A percentile compares a stretch with the other conserved stretches of the same genome.
phyloP scores from a whole-genome alignment of 1,284 basidiomycete species.

The Boletellus deceptivus region DNA sequence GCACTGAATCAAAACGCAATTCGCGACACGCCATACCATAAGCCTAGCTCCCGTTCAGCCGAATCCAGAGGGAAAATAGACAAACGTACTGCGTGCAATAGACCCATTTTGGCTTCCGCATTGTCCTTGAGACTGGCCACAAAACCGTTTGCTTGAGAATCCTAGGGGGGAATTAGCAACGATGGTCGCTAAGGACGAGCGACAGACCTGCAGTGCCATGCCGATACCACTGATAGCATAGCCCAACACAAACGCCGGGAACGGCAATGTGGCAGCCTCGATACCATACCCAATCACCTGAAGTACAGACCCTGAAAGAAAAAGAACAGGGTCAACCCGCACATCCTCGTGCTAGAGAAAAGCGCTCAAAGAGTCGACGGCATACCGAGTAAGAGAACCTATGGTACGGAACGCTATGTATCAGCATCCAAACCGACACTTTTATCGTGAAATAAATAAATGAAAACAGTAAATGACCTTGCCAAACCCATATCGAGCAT shows the following conservation, averaged over 20 bases:
- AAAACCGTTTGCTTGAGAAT: constrained; percentile 34
- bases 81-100: constrained; percentile 27
- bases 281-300: constrained; percentile 50
- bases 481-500: constrained; percentile 32
- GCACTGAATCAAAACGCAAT: not conserved
- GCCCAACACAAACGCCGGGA: constrained; percentile 57
- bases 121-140: constrained; percentile 31
- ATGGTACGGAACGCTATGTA: not conserved
- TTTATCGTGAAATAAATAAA: too few species aligned
- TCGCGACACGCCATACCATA: constrained; percentile 23
- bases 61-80: not conserved
- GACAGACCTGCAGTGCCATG: constrained; percentile 41
- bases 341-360: too few species aligned
- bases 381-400: constrained; percentile 32
- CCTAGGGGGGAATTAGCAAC: constrained; percentile 10
- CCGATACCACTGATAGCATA: constrained; percentile 66
- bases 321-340: too few species aligned
- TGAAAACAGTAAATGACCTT: constrained; percentile 22
- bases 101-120: constrained; percentile 31
- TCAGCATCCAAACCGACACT: constrained; percentile 8
- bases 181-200: not conserved
- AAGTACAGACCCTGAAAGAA: constrained; percentile 30
- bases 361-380: not conserved
- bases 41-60: constrained; percentile 26
- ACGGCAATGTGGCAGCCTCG: constrained; percentile 59